Base-by-base conservation (phyloP, 768 basidiomycete genomes). In the Leccinum obscurum region DNA sequence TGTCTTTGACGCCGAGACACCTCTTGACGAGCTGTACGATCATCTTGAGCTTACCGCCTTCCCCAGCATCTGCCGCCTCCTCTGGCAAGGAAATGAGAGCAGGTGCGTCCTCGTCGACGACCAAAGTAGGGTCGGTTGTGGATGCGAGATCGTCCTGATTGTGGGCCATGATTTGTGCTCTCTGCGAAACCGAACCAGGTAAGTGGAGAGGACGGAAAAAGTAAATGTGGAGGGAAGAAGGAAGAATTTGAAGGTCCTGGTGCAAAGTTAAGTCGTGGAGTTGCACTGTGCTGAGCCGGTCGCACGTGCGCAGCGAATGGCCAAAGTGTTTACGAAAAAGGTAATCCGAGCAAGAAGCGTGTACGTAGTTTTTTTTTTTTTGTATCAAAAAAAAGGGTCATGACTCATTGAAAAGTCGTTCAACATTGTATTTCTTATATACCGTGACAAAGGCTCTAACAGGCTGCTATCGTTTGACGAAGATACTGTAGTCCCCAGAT, bases 31-130 rank as follows among this genome's bases (percentile, higher is more conserved):
- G 84, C 70, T 90, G 87, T 17, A 98, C 79, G 53, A 98, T 92
- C 87, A 95, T 94, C 83, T 90, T 95, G 61, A 97, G 80, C 81
- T 91, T 95, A 52, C 93, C 90, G 61, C 93, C 92, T 72, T 98
- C 95, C 34, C 90, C 89, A 46, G 81, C 69, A 59, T 93, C 91
- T 46, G 79, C 82, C 46, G 82, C 72, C 64, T 92, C 89, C 55
- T 92, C 90, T 59, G 88, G 86, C 4, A 92, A 82, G 14, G 88
- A 84, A 50, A 91, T 83, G 58, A 87, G 77, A 22, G 82, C 81
- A 9, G 83, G 78, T 26, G 80, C 75, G 10, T 86, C 85, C 26
- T 85, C 82, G 64, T 86, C 81, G 37, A 71, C 39, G 55, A 61
- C 56, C 10, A 58, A 51, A 0, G 52, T 30, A 2, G 66, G 48